Conservation (phyloP, 129 eudicot genomes). For the Smallanthus sonchifolius region DNA sequence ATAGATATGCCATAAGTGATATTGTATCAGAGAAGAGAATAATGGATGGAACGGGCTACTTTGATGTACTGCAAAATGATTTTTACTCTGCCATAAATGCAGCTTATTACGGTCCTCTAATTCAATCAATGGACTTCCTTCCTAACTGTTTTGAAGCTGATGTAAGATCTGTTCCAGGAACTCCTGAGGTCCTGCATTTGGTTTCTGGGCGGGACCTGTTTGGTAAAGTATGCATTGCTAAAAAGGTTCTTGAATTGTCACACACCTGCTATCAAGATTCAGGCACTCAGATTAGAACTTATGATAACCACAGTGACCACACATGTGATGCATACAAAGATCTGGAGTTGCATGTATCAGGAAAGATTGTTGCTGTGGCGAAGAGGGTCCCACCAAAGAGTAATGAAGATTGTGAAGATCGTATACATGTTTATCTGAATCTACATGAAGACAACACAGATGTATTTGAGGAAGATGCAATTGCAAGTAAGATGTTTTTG, state of each 20-base stretch:
- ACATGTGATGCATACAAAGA: constrained; percentile 71
- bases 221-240: constrained; percentile 71
- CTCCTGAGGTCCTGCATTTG: constrained; percentile 80
- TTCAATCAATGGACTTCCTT: constrained; percentile 69
- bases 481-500: constrained; percentile 42
- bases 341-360: constrained; percentile 73
- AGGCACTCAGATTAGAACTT: not conserved
- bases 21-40: constrained; percentile 61
- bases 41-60: constrained; percentile 70
- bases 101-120: constrained; percentile 82
- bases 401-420: constrained; percentile 53
- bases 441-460: constrained; percentile 35
- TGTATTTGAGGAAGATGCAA: constrained; percentile 27
- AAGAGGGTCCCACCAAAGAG: constrained; percentile 56
- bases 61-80: constrained; percentile 65
- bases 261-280: constrained; percentile 23
- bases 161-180: constrained; percentile 64
- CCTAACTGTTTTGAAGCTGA: constrained; percentile 95
- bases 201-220: constrained; percentile 86
- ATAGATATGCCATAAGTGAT: constrained; percentile 66
- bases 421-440: constrained; percentile 62
- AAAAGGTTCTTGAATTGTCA: constrained; percentile 54
- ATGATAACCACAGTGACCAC: not conserved
- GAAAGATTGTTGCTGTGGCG: constrained; percentile 79
- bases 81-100: constrained; percentile 82